phyloP scores from a whole-genome alignment of 805 yeast genomes.

The Myxozyma neotropica region DNA sequence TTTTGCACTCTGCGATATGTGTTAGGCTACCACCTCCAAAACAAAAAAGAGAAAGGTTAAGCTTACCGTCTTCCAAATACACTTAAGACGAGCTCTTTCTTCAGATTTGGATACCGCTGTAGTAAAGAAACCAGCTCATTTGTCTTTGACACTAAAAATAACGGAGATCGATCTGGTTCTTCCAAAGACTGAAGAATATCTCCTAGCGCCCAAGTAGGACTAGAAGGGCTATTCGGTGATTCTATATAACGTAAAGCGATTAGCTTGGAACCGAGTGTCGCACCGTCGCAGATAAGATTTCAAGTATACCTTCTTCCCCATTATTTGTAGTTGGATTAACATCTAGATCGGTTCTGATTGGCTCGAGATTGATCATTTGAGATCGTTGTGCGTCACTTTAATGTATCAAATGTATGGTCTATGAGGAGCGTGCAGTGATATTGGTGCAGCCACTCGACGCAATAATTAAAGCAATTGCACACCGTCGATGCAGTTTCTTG shows the following conservation, averaged over 20 bases:
- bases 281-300: neutral
- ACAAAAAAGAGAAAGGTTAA: neutral
- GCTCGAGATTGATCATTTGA: slow-evolving; percentile 24
- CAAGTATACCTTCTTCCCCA: slow-evolving; percentile 22
- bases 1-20: slow-evolving; percentile 52
- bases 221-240: slow-evolving; percentile 33
- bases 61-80: slow-evolving; percentile 40
- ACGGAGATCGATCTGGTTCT: slow-evolving; percentile 54
- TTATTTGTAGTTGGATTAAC: slow-evolving; percentile 2
- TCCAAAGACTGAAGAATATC: slow-evolving; percentile 63
- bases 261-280: neutral
- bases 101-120: slow-evolving; percentile 59
- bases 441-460: too few species aligned
- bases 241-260: neutral
- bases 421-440: too few species aligned
- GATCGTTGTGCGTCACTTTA: neutral
- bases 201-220: slow-evolving; percentile 65
- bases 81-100: slow-evolving; percentile 57
- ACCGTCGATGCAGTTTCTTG: too few species aligned
- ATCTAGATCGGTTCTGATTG: slow-evolving; percentile 24
- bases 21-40: neutral
- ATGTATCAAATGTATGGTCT: neutral
- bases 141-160: slow-evolving; percentile 57
- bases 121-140: slow-evolving; percentile 65
- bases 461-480: too few species aligned